phyloP scores from a whole-genome alignment of 345 rosid species.

The Leavenworthia alabamica region DNA sequence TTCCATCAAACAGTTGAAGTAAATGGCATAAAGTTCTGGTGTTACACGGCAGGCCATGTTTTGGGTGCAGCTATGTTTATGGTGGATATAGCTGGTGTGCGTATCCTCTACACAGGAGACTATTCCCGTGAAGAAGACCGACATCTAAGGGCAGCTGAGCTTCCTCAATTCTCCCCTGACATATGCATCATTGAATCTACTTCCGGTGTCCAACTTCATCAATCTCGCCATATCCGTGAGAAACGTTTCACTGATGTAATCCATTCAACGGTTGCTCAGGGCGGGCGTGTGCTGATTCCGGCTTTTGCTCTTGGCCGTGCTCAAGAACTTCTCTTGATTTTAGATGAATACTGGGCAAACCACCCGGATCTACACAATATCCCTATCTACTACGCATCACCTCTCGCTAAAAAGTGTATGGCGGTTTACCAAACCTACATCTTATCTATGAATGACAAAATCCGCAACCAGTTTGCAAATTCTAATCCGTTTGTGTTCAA shows the following conservation, averaged over 20 bases:
- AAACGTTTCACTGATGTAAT: conserved; percentile 92
- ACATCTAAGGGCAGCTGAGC: conserved; percentile 93
- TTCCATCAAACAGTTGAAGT: conserved; percentile 91
- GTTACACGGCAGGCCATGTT: conserved; percentile 97
- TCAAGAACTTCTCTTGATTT: conserved; percentile 72
- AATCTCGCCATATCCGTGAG: conserved; percentile 76
- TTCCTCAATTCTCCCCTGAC: conserved; percentile 94
- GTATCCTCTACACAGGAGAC: conserved; percentile 89
- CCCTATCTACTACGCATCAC: conserved; percentile 91
- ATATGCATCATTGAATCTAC: conserved; percentile 93
- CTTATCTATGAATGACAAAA: conserved; percentile 89
- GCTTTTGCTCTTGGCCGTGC: conserved; percentile 85
- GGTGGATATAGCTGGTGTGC: conserved; percentile 93
- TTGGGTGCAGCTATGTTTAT: conserved; percentile 99
- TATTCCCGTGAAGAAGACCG: conserved; percentile 94
- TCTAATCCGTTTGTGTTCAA: conserved; percentile 94
- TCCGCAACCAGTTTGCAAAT: conserved; percentile 80
- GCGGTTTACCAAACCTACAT: conserved; percentile 94
- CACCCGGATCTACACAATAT: conserved; percentile 85
- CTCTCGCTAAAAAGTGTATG: conserved; percentile 95
- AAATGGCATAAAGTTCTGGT: conserved; percentile 90
- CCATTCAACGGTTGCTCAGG: conserved; percentile 79
- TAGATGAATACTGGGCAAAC: conserved; percentile 86
- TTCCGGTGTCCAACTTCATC: conserved; percentile 94
- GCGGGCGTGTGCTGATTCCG: conserved; percentile 87